Evolutionary conservation across 179 eudicot species (phyloP).

Genomic region (Patellifolia procumbens): DNA sequence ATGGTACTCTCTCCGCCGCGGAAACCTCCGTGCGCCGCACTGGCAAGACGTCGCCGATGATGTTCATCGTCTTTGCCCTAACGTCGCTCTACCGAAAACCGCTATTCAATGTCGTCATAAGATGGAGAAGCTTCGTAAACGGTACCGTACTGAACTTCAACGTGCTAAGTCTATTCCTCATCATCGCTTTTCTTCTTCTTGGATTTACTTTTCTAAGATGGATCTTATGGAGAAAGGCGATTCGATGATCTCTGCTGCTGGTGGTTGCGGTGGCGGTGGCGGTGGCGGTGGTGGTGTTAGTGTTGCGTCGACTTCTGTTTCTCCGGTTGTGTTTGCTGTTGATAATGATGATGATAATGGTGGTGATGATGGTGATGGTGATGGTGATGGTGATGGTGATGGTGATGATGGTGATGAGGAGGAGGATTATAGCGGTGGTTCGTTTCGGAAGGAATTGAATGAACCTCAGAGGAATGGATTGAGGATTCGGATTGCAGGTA

Average conservation of each 20-base stretch:
- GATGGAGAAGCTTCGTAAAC: conserved; percentile 96
- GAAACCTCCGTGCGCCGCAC: conserved; percentile 76
- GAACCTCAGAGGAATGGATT: conserved; percentile 30
- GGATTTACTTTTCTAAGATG: conserved; percentile 73
- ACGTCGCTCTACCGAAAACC: conserved; percentile 52
- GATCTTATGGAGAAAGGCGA: conserved; percentile 69
- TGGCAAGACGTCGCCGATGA: conserved; percentile 84
- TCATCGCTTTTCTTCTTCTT: conserved; percentile 53
- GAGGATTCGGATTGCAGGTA: conserved; percentile 44
- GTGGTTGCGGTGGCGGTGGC: neutral
- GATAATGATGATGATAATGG: conserved; percentile 22
- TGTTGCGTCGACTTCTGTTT: neutral
- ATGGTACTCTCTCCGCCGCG: conserved; percentile 86
- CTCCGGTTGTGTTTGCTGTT: neutral
- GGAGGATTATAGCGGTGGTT: conserved; percentile 2
- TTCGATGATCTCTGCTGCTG: neutral
- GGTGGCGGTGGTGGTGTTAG: neutral
- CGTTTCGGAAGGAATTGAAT: neutral
- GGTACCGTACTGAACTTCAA: conserved; percentile 71
- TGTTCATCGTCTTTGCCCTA: conserved; percentile 51
- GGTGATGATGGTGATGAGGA: conserved; percentile 1
- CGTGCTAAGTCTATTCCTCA: conserved; percentile 51
- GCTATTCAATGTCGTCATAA: conserved; percentile 92
- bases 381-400: neutral
- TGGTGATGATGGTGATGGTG: conserved; percentile 24